phyloP scores from a whole-genome alignment of 148 eudicot species.

The Fallopia convolvulus region DNA sequence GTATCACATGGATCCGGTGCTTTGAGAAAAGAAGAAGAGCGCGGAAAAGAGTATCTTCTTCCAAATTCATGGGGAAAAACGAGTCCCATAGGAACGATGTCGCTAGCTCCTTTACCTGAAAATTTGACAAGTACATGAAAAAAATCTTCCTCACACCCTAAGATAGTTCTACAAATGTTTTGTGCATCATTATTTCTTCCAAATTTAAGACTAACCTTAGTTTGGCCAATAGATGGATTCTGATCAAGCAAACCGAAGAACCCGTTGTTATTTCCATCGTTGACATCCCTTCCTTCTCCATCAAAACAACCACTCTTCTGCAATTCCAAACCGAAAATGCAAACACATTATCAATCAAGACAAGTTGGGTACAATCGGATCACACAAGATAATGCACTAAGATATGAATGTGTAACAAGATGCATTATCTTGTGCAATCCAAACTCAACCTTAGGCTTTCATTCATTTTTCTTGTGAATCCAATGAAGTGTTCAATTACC shows the following conservation, averaged over 20 bases:
- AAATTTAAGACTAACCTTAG: slow-evolving; percentile 23
- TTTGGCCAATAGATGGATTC: slow-evolving; percentile 21
- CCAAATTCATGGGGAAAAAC: slow-evolving; percentile 30
- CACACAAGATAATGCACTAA: neutral
- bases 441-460: neutral
- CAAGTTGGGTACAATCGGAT: neutral
- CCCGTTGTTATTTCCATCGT: slow-evolving; percentile 7
- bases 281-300: neutral
- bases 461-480: neutral
- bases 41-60: slow-evolving; percentile 34
- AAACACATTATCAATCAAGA: neutral
- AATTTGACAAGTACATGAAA: neutral
- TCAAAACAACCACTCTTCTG: slow-evolving; percentile 3
- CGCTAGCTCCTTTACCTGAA: slow-evolving; percentile 41
- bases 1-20: slow-evolving; percentile 29
- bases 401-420: too few relatives aligned
- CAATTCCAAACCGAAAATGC: neutral
- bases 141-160: neutral
- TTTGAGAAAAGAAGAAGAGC: slow-evolving; percentile 40
- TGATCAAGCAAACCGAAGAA: slow-evolving; percentile 35
- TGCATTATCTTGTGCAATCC: neutral
- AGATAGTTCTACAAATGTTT: too few relatives aligned
- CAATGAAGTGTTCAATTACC: slow-evolving; percentile 21
- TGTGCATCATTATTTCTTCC: too few relatives aligned
- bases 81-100: slow-evolving; percentile 42